These are phyloP conservation scores for Lactarius sanguifluus DNA, from an alignment of 768 basidiomycete genomes.

Conservation along the genomic window DNA sequence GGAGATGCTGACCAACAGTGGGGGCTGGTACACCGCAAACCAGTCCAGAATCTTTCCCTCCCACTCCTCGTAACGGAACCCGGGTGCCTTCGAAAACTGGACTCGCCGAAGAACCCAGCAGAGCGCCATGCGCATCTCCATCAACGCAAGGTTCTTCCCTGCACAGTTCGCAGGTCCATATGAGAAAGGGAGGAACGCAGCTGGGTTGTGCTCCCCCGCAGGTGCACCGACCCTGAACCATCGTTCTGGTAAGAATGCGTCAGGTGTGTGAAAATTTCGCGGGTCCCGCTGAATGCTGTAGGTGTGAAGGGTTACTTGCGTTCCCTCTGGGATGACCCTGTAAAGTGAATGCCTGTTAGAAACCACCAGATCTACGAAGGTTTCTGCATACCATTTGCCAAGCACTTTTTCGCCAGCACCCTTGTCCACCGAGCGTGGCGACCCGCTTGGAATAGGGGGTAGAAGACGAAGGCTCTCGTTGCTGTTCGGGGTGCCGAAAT, in stretches of 20 bases:
- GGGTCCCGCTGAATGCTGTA: conserved; percentile 14
- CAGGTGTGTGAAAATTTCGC: conserved; percentile 2
- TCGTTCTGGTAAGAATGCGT: conserved; percentile 8
- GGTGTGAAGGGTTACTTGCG: conserved; percentile 8
- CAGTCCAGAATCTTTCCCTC: conserved; percentile 4
- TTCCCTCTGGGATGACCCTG: conserved; percentile 10
- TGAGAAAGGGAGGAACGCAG: conserved; percentile 30
- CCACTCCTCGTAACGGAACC: neutral
- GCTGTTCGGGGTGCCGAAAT: neutral
- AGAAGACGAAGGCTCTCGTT: conserved; percentile 14
- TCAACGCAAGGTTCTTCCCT: conserved; percentile 29
- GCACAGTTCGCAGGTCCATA: conserved; percentile 30
- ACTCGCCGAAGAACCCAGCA: conserved; percentile 14
- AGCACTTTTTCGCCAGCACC: conserved; percentile 3
- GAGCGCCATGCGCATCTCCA: conserved; percentile 20
- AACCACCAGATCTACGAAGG: neutral
- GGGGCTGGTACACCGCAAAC: conserved; percentile 1
- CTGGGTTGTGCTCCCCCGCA: conserved; percentile 10
- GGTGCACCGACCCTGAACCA: conserved; percentile 1
- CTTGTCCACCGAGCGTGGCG: conserved; percentile 1
- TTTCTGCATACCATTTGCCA: conserved; percentile 4
- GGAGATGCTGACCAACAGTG: neutral
- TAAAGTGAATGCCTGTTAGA: neutral
- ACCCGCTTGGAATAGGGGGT: conserved; percentile 10
- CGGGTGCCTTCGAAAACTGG: conserved; percentile 9